These are phyloP conservation scores for Amyloporia xantha DNA, from an alignment of 768 basidiomycete genomes.

Conservation along the genomic window DNA sequence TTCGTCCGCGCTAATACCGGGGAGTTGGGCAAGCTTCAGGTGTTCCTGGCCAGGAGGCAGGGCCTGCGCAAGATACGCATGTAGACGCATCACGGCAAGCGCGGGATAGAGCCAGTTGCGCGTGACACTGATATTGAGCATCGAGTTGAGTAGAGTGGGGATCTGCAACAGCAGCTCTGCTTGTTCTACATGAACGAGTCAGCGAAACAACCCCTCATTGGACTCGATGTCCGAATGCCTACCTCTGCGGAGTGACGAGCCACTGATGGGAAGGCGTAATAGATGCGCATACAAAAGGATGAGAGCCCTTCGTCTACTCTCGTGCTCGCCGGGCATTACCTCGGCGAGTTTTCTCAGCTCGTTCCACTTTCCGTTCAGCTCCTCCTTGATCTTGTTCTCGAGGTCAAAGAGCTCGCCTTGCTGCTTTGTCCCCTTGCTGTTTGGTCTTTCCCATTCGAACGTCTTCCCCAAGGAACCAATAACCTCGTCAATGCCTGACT, in stretches of 20 bases:
- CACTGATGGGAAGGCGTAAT: conserved; percentile 52
- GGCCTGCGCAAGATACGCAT: conserved; percentile 81
- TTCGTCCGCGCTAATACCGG: conserved; percentile 56
- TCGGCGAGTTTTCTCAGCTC: conserved; percentile 38
- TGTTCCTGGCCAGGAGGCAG: conserved; percentile 48
- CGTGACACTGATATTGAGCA: conserved; percentile 75
- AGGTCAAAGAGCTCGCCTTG: conserved; percentile 36
- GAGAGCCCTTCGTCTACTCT: conserved; percentile 48
- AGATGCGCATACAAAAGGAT: conserved; percentile 82
- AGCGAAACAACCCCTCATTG: too few relatives aligned
- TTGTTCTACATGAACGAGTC: conserved; percentile 65
- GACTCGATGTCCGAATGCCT: too few relatives aligned
- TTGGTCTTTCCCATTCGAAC: conserved; percentile 50
- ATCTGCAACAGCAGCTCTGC: conserved; percentile 59
- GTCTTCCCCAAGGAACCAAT: conserved; percentile 63
- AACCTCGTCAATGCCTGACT: conserved; percentile 65
- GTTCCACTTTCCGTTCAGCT: conserved; percentile 49
- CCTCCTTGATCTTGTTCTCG: conserved; percentile 43
- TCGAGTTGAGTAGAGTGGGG: conserved; percentile 67
- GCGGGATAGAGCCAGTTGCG: conserved; percentile 88
- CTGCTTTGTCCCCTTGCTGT: conserved; percentile 19
- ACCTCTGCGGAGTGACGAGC: conserved; percentile 59
- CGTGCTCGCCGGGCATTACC: conserved; percentile 26
- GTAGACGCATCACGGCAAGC: conserved; percentile 71
- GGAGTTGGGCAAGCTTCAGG: conserved; percentile 65